Base-by-base conservation (phyloP, 1,139 yeast species). In the Zygosaccharomyces sapae region DNA sequence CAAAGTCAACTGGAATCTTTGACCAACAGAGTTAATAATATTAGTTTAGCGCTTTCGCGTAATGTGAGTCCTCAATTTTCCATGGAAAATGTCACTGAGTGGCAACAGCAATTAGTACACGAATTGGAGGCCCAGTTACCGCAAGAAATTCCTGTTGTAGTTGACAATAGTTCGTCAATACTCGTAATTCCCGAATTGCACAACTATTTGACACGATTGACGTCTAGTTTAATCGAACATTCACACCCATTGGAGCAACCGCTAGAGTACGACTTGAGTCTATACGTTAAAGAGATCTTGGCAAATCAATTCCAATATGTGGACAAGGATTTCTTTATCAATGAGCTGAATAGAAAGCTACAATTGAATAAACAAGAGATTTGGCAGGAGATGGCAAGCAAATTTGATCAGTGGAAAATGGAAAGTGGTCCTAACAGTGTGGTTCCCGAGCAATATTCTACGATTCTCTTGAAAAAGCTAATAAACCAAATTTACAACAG, bases 161-260 rank as follows among this genome's bases (percentile, higher is more conserved):
- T 63, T 12, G 55, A 61, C 43, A 53, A 52, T 22, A 51, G 57
- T 5, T 53, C 59, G 1, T 48, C 58, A 2, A 43, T 62, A 34
- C 36, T 63, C 41, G 54, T 63, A 25, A 56, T 63, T 13, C 67
- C 67, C 1, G 68, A 63, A 40, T 29, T 63, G 44, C 61, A 59
- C 46, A 44, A 47, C 13, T 63, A 61, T 36, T 38, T 63, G 40
- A 45, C 56, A 0, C 43, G 50, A 3, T 13, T 59, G 9, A 38
- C 58, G 4, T 46, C 60, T 2, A 52, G 55, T 24, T 30, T 61
- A n/a, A 47, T 58, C 4, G 45, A 55, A 33, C 37, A 52, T 29
- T 42, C 56, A 5, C 44, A 41, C 8, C 31, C 33, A 31, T 35
- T 36, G 8, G 47, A 46, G 10, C 48, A 44, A 3, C 45, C 47